phyloP scores from a whole-genome alignment of 2,329 filamentous ascomycete species.

The Clonostachys sp. region DNA sequence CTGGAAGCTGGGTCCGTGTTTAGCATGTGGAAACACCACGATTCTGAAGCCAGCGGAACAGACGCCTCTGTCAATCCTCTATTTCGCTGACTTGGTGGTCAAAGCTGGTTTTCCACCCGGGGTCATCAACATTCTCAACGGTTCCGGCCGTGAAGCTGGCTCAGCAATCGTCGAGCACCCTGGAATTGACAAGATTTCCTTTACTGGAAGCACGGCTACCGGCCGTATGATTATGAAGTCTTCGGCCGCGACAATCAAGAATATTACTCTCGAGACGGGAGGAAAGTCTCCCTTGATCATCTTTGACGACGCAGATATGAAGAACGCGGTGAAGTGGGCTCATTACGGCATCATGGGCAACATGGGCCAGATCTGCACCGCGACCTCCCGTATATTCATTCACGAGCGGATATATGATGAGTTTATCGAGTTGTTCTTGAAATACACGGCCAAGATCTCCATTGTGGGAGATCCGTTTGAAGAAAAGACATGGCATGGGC shows the following conservation, averaged over 20 bases:
- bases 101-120: slow-evolving; percentile 5
- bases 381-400: slow-evolving; percentile 55
- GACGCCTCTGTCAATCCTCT: slow-evolving; percentile 35
- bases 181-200: slow-evolving; percentile 51
- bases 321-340: slow-evolving; percentile 52
- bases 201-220: slow-evolving; percentile 65
- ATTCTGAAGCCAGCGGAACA: slow-evolving; percentile 52
- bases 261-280: slow-evolving; percentile 45
- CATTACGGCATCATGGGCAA: slow-evolving; percentile 37
- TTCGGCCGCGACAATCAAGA: slow-evolving; percentile 27
- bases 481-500: slow-evolving; percentile 18
- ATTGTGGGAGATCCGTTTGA: slow-evolving; percentile 12
- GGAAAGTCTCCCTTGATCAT: slow-evolving; percentile 55
- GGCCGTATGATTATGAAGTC: slow-evolving; percentile 59
- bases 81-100: slow-evolving; percentile 2
- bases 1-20: slow-evolving; percentile 41
- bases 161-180: slow-evolving; percentile 3
- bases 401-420: too few species aligned
- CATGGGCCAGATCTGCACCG: slow-evolving; percentile 52
- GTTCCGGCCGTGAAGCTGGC: slow-evolving; percentile 1
- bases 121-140: slow-evolving; percentile 4
- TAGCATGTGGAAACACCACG: slow-evolving; percentile 43
- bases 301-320: slow-evolving; percentile 52
- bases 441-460: slow-evolving; percentile 31
- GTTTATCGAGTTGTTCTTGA: too few species aligned